Evolutionary conservation across 768 basidiomycete species (phyloP).

Genomic region (Trametes cinnabarina): DNA sequence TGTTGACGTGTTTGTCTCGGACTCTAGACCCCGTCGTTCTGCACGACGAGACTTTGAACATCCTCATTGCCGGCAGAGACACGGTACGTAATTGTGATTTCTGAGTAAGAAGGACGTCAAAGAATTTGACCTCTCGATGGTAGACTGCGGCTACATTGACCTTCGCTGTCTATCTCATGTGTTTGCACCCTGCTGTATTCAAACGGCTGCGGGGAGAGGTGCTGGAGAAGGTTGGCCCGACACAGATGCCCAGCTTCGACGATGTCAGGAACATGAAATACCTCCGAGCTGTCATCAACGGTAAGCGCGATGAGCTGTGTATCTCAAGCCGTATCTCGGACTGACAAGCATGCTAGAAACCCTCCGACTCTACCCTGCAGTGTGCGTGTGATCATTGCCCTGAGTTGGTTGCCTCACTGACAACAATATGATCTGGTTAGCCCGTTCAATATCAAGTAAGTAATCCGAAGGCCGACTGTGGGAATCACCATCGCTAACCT

Average conservation of each 20-base stretch:
- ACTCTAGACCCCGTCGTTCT: conserved; percentile 30
- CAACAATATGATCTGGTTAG: conserved; percentile 4
- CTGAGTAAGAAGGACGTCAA: too few species aligned
- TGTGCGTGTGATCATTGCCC: conserved; percentile 21
- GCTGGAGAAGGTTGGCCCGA: conserved; percentile 29
- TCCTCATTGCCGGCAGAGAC: conserved; percentile 36
- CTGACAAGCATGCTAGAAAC: not conserved
- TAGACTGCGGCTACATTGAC: conserved; percentile 35
- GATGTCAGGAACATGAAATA: conserved; percentile 36
- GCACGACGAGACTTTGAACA: conserved; percentile 35
- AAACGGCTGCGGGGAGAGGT: conserved; percentile 34
- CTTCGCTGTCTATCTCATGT: conserved; percentile 34
- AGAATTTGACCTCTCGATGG: too few species aligned
- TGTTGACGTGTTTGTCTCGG: too few species aligned
- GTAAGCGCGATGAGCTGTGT: conserved; percentile 12
- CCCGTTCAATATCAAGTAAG: conserved; percentile 29
- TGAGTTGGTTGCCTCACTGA: not conserved
- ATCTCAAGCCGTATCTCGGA: too few species aligned
- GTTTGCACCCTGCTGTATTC: conserved; percentile 31
- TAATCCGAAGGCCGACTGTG: not conserved
- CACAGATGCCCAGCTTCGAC: conserved; percentile 30
- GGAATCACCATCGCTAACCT: not conserved
- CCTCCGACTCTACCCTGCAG: conserved; percentile 30
- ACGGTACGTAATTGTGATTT: conserved; percentile 18
- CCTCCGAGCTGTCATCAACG: conserved; percentile 37